Conservation (phyloP, 192 early-diverging fungal genomes). For the Rhizophagus sp. region DNA sequence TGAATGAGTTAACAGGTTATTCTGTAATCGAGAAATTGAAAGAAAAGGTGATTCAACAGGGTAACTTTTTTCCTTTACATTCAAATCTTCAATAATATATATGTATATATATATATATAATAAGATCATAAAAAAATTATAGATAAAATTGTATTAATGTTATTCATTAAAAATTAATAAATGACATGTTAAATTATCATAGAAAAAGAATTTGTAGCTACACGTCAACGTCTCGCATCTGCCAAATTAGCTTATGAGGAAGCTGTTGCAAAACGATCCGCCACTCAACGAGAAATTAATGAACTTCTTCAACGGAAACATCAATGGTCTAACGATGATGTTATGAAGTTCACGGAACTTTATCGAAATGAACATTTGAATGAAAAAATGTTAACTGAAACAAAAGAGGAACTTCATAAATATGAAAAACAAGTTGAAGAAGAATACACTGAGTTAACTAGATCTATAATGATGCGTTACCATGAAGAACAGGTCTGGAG, state of each 20-base stretch:
- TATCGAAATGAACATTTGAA: slow-evolving; percentile 71
- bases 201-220: slow-evolving; percentile 46
- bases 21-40: slow-evolving; percentile 67
- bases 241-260: slow-evolving; percentile 59
- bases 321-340: slow-evolving; percentile 72
- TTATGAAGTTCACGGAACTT: slow-evolving; percentile 72
- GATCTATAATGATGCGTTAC: slow-evolving; percentile 73
- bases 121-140: neutral
- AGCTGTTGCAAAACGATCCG: slow-evolving; percentile 56
- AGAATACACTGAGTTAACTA: slow-evolving; percentile 62
- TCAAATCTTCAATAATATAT: no score
- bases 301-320: slow-evolving; percentile 77
- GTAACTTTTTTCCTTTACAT: slow-evolving; percentile 31
- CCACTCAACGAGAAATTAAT: slow-evolving; percentile 75
- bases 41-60: slow-evolving; percentile 58
- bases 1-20: slow-evolving; percentile 76
- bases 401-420: slow-evolving; percentile 50
- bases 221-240: slow-evolving; percentile 46
- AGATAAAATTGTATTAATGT: no score
- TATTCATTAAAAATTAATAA: neutral
- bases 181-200: slow-evolving; percentile 1
- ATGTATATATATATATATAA: no score
- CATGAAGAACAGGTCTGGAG: slow-evolving; percentile 87
- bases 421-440: slow-evolving; percentile 65
- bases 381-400: slow-evolving; percentile 48